Percentiles rank a stretch among this genome's conserved stretches.
These are phyloP conservation scores for Blastocrithidia nonstop DNA, from an alignment of 208 protist species.

Conservation along the genomic window DNA sequence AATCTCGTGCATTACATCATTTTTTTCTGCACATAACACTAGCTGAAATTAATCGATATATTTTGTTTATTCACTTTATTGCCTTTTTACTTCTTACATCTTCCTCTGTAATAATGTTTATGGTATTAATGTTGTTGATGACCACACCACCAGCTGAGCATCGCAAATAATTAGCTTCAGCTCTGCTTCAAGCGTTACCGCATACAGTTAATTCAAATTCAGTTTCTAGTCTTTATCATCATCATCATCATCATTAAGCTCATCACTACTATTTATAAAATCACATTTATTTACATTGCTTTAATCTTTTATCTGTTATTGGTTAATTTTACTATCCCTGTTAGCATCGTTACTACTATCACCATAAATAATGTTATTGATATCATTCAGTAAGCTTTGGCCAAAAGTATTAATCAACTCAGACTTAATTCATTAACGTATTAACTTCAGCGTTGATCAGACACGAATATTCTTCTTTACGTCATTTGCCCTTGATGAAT, in stretches of 20 bases:
- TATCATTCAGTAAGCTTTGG: slow-evolving; percentile 13
- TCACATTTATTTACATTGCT: slow-evolving; percentile 4
- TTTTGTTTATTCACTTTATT: background rate
- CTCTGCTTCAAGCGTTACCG: background rate
- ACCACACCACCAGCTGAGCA: background rate
- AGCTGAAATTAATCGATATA: background rate
- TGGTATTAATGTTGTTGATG: background rate
- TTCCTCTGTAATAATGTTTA: background rate
- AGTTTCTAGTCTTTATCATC: background rate
- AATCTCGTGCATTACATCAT: background rate
- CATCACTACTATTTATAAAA: slow-evolving; percentile 15
- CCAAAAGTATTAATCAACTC: slow-evolving; percentile 8
- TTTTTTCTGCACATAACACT: background rate
- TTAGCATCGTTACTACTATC: slow-evolving; percentile 7
- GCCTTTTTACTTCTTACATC: background rate
- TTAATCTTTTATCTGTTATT: too few relatives aligned
- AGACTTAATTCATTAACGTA: slow-evolving; percentile 10
- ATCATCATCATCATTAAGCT: slow-evolving; percentile 6
- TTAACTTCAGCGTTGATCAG: background rate
- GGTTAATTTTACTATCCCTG: too few relatives aligned
- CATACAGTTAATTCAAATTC: too few relatives aligned
- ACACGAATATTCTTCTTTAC: slow-evolving; percentile 13
- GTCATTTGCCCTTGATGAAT: background rate
- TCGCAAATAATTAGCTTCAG: slow-evolving; percentile 5
- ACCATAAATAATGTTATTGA: slow-evolving; percentile 12